Base-by-base conservation (phyloP, 441 rosid species). In the Populus tomentosa region DNA sequence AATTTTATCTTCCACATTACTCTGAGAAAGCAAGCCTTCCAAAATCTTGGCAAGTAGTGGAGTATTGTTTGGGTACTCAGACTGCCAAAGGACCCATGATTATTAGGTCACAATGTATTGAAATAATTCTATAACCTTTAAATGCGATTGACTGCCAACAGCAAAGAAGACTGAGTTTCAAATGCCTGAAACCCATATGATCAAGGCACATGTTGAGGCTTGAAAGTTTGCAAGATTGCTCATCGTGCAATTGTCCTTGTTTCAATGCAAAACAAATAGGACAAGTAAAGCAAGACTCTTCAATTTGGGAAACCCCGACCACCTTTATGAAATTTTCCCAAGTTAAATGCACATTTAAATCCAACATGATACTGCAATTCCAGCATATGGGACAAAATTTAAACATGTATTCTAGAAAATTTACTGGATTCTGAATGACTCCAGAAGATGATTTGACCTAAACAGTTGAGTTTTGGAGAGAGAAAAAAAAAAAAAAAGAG, bases 11-110 rank as follows among this genome's bases (percentile, higher is more conserved):
- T 80, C 90, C 71, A 81, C 83, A 70, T 86, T 82, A 80, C 87
- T 83, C 78, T 74, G 85, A 71, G 99, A 88, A 72, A 90, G 86
- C 81, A 92, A 80, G 78, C 93, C 89, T 82, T 96, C 97, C 89
- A 94, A 85, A 82, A 94, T 90, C 90, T 94, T 96, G 42, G 87
- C 90, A 80, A 94, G 92, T 84, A 96, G 81, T 38, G 94, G 92
- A 72, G 97, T 94, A 79, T 87, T 78, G 32, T 86, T 81, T 76
- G 93, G 97, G 81, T 94, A 94, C 79, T 94, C 98, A 70, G 88
- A 85, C 99, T 94, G 90, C 86, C 85, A 88, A 79, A 50, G 68
- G 68, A 28, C 30, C 30, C 30, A 68, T 40, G 38, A 42, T 56
- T 69, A 59, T 79, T 69, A 83, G 70, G 69, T 77, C 70, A 79